Evolutionary conservation across 1,139 yeast species (phyloP), one percentile per base, ranked within the genome.

Genomic region (Wickerhamomyces sp.): DNA sequence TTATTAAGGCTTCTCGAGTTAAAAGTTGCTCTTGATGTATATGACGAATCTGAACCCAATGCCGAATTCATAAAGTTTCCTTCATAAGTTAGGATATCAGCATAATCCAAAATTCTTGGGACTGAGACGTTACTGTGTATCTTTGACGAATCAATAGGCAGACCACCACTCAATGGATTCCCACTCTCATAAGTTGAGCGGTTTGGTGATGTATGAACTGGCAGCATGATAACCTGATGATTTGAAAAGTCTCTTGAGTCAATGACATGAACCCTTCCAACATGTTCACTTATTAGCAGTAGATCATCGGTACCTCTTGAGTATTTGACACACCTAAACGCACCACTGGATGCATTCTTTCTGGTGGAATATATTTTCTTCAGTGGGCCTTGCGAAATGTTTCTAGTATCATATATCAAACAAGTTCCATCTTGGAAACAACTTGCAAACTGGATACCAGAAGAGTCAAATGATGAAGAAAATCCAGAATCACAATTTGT

Each of bases 341-440:
- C 67, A 14, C 79, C 79, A 48, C 66, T 67, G 35, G 73, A 72
- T 5, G 71, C 60, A 36, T 66, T 67, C 45, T 66, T 69, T 51
- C 91, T 69, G 0, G 93, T 81, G 7, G 89, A 81, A 44, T 69
- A 67, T 39, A 84, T 71, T 49, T 73, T 75, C 44, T 74, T 73
- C 23, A 84, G 50, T 1, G 88, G 86, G 1, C 59, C 59, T 1
- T 61, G 49, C 2, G 61, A 58, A 45, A 79, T 60, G 50, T 83
- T 83, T 53, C 98, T 69, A 23, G 86, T 63, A 63, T 90, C 98
- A 62, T 82, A 90, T 23, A 90, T 66, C 51, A 82, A 69, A 51
- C 94, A 84, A 33, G 79, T 69, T 8, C 98, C 97, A 60, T 86
- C 90, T 64, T 90, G 96, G 62, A 88, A 89, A 27, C 91, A 82